Conservation (phyloP, 2,329 filamentous ascomycete genomes). For the Lecanosticta acicola region DNA sequence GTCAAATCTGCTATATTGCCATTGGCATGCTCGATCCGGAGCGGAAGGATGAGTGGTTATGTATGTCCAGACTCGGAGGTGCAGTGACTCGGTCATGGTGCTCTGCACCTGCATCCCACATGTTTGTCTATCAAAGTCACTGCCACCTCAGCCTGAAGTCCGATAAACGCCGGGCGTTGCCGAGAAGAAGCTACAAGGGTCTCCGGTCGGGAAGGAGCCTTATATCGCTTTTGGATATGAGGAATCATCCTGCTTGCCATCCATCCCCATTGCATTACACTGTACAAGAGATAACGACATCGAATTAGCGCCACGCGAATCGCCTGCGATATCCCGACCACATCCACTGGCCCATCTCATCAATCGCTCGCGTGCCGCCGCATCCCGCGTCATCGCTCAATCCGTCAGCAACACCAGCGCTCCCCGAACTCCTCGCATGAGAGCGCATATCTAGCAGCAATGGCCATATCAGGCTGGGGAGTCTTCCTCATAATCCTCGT, state of each 20-base stretch:
- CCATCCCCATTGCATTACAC: no score
- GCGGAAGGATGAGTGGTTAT: no score
- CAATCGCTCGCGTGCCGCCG: not conserved
- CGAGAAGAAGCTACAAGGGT: not conserved
- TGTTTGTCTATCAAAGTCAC: no score
- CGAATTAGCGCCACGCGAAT: no score
- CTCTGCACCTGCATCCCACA: no score
- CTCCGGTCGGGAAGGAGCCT: not conserved
- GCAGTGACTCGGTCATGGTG: no score
- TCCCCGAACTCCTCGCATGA: not conserved
- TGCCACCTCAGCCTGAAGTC: not conserved
- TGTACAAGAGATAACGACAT: no score
- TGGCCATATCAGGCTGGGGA: slow-evolving; percentile 41
- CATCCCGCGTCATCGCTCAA: not conserved
- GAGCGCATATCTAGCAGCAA: slow-evolving; percentile 6
- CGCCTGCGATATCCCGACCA: no score
- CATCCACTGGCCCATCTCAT: not conserved
- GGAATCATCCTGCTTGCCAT: no score
- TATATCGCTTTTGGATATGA: not conserved
- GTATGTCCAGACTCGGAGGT: no score
- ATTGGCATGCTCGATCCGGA: no score
- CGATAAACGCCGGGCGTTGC: not conserved
- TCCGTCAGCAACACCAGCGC: not conserved
- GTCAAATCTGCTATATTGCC: no score
- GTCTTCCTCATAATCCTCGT: slow-evolving; percentile 69